These are phyloP conservation scores for Rhynchospora breviuscula DNA, from an alignment of 176 grass and related monocot genomes.

Conservation along the genomic window DNA sequence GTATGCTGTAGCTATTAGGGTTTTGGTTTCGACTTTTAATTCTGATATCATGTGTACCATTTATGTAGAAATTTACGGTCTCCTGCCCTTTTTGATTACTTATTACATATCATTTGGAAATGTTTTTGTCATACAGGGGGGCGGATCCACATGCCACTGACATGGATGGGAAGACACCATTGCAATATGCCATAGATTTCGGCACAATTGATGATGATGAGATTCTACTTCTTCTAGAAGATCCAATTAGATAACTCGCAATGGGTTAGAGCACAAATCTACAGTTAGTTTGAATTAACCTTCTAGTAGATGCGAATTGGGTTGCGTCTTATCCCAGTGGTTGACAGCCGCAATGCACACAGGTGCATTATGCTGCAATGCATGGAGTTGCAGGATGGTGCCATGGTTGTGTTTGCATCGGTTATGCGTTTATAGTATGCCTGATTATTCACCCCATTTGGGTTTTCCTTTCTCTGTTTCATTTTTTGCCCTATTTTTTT, in stretches of 20 bases:
- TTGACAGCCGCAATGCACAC: conserved; percentile 16
- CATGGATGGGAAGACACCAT: conserved; percentile 55
- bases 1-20: background rate
- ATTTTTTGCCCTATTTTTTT: background rate
- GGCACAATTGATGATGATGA: conserved; percentile 77
- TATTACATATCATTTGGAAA: background rate
- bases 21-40: background rate
- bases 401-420: conserved; percentile 3
- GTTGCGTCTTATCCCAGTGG: conserved; percentile 12
- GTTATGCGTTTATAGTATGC: conserved; percentile 12
- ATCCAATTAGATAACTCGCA: conserved; percentile 54
- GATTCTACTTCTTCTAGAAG: conserved; percentile 82
- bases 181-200: conserved; percentile 71
- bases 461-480: conserved; percentile 1
- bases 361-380: conserved; percentile 16
- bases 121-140: conserved; percentile 45
- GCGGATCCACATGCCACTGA: conserved; percentile 60
- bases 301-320: conserved; percentile 9
- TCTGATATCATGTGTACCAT: background rate
- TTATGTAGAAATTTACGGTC: background rate
- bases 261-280: conserved; percentile 15
- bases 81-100: background rate
- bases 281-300: conserved; percentile 20
- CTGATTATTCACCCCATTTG: conserved; percentile 39
- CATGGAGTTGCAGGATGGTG: background rate